Evolutionary conservation across 2,329 filamentous ascomycete genomes (phyloP).

Genomic region (Aspergillus fructus): DNA sequence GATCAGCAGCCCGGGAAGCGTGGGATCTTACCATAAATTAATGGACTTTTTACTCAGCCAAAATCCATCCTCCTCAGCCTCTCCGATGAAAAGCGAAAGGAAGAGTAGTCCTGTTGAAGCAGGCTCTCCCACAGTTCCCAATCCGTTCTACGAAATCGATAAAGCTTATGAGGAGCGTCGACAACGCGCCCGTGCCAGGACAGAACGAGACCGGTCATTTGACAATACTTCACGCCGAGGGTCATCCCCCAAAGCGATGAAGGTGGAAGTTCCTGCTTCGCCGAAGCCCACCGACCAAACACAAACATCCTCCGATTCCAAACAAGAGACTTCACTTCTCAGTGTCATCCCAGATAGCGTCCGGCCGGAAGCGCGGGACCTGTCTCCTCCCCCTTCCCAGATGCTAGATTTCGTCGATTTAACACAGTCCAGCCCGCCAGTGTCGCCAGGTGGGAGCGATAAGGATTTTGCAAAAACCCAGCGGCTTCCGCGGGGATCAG

Average conservation of each 20-base stretch:
- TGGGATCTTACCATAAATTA: conserved; percentile 10
- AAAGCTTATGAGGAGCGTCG: conserved; percentile 18
- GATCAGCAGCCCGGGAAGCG: conserved; percentile 15
- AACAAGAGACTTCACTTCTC: conserved; percentile 12
- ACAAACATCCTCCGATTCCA: not conserved
- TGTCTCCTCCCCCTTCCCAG: conserved; percentile 4
- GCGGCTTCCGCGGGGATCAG: conserved; percentile 26
- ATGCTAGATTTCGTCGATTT: conserved; percentile 34
- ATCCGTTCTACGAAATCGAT: conserved; percentile 34
- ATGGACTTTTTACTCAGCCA: conserved; percentile 8
- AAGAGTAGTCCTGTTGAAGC: conserved; percentile 1
- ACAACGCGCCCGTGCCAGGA: conserved; percentile 5
- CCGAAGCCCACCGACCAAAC: not conserved
- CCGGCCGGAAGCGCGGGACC: not conserved
- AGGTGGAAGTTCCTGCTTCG: conserved; percentile 12
- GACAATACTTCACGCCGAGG: conserved; percentile 3
- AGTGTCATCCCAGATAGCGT: conserved; percentile 13
- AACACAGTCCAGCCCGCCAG: conserved; percentile 36
- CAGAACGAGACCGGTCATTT: not conserved
- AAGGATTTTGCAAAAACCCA: conserved; percentile 30
- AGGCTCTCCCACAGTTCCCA: conserved; percentile 22
- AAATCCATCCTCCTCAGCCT: not conserved
- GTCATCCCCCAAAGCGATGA: conserved; percentile 1
- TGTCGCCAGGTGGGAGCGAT: conserved; percentile 28
- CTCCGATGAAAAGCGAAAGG: conserved; percentile 5